These are phyloP conservation scores for Xylaria longipes DNA, from an alignment of 495 filamentous ascomycete species.

Conservation along the genomic window DNA sequence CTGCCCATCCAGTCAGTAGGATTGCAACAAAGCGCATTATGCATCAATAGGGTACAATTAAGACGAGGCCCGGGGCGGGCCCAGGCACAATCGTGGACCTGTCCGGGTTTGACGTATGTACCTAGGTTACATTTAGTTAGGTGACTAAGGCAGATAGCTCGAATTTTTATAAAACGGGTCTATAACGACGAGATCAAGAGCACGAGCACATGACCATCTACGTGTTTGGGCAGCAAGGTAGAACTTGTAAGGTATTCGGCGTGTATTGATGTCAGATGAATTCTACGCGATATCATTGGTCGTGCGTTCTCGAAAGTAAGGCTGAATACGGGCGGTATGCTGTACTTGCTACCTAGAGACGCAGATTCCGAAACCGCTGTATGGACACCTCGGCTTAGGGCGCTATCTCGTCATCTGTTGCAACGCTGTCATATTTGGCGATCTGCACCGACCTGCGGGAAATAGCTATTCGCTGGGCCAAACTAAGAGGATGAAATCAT, in stretches of 20 bases:
- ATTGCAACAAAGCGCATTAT: slow-evolving; percentile 17
- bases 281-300: slow-evolving; percentile 4
- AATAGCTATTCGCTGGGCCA: background rate
- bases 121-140: no score
- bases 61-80: background rate
- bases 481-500: background rate
- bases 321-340: slow-evolving; percentile 7
- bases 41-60: slow-evolving; percentile 1
- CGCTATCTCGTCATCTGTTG: background rate
- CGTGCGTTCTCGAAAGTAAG: slow-evolving; percentile 5
- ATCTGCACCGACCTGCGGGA: background rate
- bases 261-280: background rate
- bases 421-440: no score
- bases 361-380: background rate
- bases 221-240: no score
- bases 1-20: background rate
- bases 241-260: background rate
- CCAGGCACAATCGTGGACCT: no score
- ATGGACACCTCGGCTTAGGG: background rate
- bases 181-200: no score
- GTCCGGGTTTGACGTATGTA: no score
- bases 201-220: background rate
- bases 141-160: background rate
- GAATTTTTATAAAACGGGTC: background rate
- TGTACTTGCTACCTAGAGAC: background rate